Percentiles rank a stretch among this genome's conserved stretches.
Evolutionary conservation across 2,329 filamentous ascomycete species (phyloP).

Genomic region (Emericellopsis cladophorae): DNA sequence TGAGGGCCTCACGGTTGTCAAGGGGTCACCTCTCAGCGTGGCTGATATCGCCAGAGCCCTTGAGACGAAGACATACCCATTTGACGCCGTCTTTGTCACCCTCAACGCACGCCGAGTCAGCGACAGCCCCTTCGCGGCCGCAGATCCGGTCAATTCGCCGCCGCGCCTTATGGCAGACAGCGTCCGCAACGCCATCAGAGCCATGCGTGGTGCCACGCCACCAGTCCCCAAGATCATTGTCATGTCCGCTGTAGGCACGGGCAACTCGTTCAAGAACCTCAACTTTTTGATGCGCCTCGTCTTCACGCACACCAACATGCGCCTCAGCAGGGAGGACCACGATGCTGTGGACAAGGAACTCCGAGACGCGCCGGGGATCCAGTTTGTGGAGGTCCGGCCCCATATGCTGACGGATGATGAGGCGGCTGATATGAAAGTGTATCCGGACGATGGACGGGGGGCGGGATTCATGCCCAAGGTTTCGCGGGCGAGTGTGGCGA

Average conservation of each 20-base stretch:
- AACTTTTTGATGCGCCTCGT: constrained; percentile 24
- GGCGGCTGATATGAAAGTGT: constrained; percentile 19
- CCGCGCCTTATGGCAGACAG: constrained; percentile 30
- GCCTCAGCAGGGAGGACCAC: constrained; percentile 30
- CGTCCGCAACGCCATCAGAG: constrained; percentile 19
- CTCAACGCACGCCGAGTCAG: constrained; percentile 28
- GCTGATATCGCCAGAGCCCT: constrained; percentile 18
- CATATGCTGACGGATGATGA: constrained; percentile 26
- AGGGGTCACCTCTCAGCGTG: constrained; percentile 19
- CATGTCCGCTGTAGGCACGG: constrained; percentile 33
- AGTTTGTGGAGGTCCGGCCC: constrained; percentile 25
- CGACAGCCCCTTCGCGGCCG: constrained; percentile 31
- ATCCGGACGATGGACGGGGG: constrained; percentile 23
- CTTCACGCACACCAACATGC: constrained; percentile 30
- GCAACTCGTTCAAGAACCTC: constrained; percentile 24
- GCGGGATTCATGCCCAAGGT: constrained; percentile 20
- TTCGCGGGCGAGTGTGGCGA: constrained; percentile 23
- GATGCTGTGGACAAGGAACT: constrained; percentile 26
- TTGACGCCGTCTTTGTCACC: constrained; percentile 30
- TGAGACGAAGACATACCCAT: constrained; percentile 2
- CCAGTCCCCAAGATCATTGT: constrained; percentile 24
- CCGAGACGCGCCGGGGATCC: constrained; percentile 6
- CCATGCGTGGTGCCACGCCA: constrained; percentile 22
- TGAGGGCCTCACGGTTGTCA: constrained; percentile 17
- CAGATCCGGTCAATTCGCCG: constrained; percentile 17